phyloP scores from a whole-genome alignment of 1,139 yeast species.

The Saccharomyces hybrid region DNA sequence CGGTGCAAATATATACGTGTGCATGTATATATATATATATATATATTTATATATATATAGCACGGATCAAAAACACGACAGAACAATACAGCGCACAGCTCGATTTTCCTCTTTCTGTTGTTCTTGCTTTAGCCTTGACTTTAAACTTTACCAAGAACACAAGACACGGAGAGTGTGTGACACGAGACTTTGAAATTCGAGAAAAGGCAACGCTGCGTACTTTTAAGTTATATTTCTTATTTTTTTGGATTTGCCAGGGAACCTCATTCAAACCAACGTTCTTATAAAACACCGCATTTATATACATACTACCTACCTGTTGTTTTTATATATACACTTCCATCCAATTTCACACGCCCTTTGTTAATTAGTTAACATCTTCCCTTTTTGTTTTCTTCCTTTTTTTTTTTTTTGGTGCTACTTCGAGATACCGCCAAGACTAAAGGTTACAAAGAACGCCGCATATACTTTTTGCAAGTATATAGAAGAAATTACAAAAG shows the following conservation, averaged over 20 bases:
- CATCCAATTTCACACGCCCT: background rate
- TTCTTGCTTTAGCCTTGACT: background rate
- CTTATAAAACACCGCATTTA: conserved; percentile 6
- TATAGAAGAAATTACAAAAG: background rate
- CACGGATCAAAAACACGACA: background rate
- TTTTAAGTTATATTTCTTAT: background rate
- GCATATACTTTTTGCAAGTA: background rate
- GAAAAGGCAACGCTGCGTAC: background rate
- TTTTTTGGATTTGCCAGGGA: background rate
- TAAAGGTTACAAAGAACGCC: background rate
- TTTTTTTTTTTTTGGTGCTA: background rate
- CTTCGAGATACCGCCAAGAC: background rate
- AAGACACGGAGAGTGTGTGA: background rate
- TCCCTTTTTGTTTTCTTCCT: background rate
- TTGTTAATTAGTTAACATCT: background rate
- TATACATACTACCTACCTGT: background rate
- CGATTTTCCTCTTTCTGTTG: background rate
- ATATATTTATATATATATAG: background rate
- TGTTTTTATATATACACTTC: background rate
- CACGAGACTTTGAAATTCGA: background rate
- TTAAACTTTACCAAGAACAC: background rate
- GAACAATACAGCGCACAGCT: background rate
- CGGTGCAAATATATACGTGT: too few species aligned
- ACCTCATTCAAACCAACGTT: conserved; percentile 9
- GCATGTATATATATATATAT: too few species aligned